Evolutionary conservation across 2,329 filamentous ascomycete species (phyloP).

Genomic region (Colletotrichum sp.): DNA sequence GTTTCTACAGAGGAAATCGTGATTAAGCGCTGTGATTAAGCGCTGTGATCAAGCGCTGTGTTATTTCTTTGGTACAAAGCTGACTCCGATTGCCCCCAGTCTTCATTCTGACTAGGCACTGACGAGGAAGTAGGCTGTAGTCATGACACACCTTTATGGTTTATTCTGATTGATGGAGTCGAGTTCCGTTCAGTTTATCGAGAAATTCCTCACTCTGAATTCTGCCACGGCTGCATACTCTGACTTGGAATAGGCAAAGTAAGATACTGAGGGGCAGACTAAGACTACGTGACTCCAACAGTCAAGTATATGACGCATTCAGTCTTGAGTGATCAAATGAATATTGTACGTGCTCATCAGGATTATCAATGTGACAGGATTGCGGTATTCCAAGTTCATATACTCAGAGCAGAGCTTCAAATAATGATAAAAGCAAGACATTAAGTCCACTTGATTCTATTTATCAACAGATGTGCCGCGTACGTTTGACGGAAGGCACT

Average conservation of each 20-base stretch:
- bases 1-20: not conserved
- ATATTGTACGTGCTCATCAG: not conserved
- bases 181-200: not conserved
- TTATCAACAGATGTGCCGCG: not conserved
- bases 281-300: not conserved
- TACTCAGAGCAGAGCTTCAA: not conserved
- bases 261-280: not conserved
- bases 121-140: not conserved
- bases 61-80: too few species aligned
- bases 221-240: not conserved
- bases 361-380: not conserved
- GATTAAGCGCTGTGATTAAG: not conserved
- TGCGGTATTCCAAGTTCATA: not conserved
- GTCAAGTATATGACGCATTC: not conserved
- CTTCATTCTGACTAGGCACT: not conserved
- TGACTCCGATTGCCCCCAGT: not conserved
- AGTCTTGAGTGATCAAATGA: not conserved
- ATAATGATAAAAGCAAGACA: not conserved
- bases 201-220: not conserved
- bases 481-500: not conserved
- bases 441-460: not conserved
- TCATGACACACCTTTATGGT: fast-evolving
- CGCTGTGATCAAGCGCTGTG: not conserved
- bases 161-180: not conserved
- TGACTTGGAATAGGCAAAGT: not conserved